phyloP scores from a whole-genome alignment of 257 asterid species.

The Echites panduratus region DNA sequence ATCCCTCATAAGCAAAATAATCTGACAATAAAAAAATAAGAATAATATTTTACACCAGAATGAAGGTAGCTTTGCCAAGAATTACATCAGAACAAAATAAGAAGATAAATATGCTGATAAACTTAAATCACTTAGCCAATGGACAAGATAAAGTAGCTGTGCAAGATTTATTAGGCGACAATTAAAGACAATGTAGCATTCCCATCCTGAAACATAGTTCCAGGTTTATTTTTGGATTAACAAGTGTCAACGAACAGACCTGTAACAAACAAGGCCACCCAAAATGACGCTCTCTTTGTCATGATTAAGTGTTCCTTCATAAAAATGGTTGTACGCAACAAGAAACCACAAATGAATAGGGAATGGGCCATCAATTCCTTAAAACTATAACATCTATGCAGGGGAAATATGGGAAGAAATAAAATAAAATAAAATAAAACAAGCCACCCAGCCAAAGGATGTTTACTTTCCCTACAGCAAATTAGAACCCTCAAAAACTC shows the following conservation, averaged over 20 bases:
- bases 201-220: background rate
- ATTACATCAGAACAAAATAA: slow-evolving; percentile 4
- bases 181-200: background rate
- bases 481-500: background rate
- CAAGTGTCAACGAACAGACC: background rate
- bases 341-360: background rate
- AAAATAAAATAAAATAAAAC: no score
- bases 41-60: background rate
- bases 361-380: background rate
- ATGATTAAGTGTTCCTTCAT: background rate
- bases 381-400: background rate
- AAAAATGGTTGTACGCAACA: background rate
- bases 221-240: background rate
- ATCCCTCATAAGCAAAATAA: background rate
- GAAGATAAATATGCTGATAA: background rate
- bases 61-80: background rate
- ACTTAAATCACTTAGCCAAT: background rate
- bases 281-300: background rate
- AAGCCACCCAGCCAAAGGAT: background rate
- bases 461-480: background rate
- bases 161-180: background rate
- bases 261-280: no score
- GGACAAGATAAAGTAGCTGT: background rate
- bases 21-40: background rate
- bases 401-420: background rate